Base-by-base conservation (phyloP, 495 filamentous ascomycete species). In the Corynascus novoguineensis region DNA sequence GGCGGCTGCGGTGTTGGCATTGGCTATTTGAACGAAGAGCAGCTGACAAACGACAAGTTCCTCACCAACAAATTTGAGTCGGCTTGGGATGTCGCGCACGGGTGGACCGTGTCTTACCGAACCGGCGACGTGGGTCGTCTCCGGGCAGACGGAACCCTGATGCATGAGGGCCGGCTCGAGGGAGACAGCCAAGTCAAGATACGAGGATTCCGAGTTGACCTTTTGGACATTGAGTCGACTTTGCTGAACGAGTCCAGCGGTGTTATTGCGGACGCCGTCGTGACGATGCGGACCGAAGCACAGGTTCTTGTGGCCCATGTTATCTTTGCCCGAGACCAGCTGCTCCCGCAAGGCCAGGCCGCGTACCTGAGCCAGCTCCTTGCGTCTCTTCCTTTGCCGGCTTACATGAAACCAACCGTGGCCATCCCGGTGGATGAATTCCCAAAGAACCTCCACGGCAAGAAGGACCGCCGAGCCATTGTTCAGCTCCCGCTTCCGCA, bases 161-260 rank as follows among this genome's bases (percentile, higher is more conserved):
- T 72, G 0, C 62, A 78, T 35, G 42, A 65, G 1, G 69, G 71
- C 2, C 73, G 81, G 1, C 71, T 79, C 7, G 58, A 53, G 0
- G 78, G 77, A 5, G 75, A 78, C 53, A 76, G 70, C 6, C 76
- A 80, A 58, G 59, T 82, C 37, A 83, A 84, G 55, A 37, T 84
- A 3, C 64, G 74, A 0, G 81, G 81, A 0, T 50, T 81, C 7
- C 77, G 81, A 0, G 73, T 83, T 10, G 79, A 84, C 5, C 54
- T 84, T 0, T 49, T 67, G 14, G 81, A 84, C 12, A 67, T 83
- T 6, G 78, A 80, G 58, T 21, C 15, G 2, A 55, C 58, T 9
- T 64, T 81, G 0, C 2, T 79, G 3, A 10, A 53, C 1, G 46
- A 60, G 0, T 57, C 70, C 1, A 49, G 63, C 0, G 71, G 69